Conservation (phyloP, 371 early-diverging fungal species). For the Mortierella polycephala region DNA sequence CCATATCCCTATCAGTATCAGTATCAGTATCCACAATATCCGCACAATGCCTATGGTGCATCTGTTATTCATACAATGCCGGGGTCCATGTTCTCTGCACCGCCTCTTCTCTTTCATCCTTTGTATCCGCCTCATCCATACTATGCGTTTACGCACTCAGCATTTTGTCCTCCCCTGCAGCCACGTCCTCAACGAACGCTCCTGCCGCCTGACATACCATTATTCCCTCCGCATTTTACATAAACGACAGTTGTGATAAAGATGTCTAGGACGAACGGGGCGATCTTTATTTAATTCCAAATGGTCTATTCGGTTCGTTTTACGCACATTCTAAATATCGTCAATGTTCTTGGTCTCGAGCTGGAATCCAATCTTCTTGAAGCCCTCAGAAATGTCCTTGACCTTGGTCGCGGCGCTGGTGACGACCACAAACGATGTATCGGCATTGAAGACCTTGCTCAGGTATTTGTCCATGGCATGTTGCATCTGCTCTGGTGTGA, state of each 20-base stretch:
- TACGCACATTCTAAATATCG: constrained; percentile 22
- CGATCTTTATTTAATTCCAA: too few relatives aligned
- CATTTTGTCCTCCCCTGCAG: not conserved
- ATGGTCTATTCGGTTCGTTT: too few relatives aligned
- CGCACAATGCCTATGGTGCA: not conserved
- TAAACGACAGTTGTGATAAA: not conserved
- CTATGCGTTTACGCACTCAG: not conserved
- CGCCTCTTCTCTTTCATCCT: constrained; percentile 1
- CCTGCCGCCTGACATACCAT: constrained; percentile 43
- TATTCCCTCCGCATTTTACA: constrained; percentile 11
- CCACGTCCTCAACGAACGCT: constrained; percentile 1
- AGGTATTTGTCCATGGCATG: constrained; percentile 70
- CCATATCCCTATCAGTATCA: not conserved
- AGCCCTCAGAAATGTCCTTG: constrained; percentile 54
- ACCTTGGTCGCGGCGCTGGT: constrained; percentile 66
- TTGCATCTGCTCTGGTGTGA: constrained; percentile 50
- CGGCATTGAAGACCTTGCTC: constrained; percentile 64
- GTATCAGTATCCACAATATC: not conserved
- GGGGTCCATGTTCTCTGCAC: not conserved
- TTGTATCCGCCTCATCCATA: not conserved
- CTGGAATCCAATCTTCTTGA: constrained; percentile 53
- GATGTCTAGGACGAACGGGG: too few relatives aligned
- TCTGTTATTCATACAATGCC: not conserved
- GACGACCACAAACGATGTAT: constrained; percentile 64
- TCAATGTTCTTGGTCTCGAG: constrained; percentile 53